Conservation (phyloP, 495 filamentous ascomycete species). For the Aspergillus affinis region DNA sequence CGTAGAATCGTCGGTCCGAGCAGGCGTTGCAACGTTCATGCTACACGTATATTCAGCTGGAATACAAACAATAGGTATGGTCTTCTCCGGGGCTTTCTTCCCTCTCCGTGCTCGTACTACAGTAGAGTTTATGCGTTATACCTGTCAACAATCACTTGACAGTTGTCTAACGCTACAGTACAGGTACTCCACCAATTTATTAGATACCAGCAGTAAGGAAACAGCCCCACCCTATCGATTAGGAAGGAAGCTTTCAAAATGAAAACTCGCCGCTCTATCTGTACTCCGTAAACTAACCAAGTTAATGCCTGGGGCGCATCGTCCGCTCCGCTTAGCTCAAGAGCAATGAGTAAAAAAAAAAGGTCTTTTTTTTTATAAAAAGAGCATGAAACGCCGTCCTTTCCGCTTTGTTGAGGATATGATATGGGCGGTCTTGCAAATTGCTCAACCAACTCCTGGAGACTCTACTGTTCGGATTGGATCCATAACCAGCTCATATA, state of each 20-base stretch:
- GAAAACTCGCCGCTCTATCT: too few species aligned
- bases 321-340: too few species aligned
- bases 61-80: not conserved
- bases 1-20: not conserved
- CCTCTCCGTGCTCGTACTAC: not conserved
- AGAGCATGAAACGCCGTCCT: conserved; percentile 1
- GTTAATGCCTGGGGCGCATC: not conserved
- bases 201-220: conserved; percentile 6
- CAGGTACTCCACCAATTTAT: conserved; percentile 3
- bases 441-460: too few species aligned
- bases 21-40: too few species aligned
- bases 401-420: not conserved
- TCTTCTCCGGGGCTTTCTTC: not conserved
- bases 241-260: not conserved
- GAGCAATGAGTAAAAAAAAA: not conserved
- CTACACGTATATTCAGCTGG: not conserved
- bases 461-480: too few species aligned
- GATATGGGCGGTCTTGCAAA: too few species aligned
- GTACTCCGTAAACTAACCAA: too few species aligned
- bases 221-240: not conserved
- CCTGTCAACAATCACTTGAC: conserved; percentile 10
- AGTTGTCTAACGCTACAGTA: conserved; percentile 8
- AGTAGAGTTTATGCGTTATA: not conserved
- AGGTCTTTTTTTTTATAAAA: too few species aligned
- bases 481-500: too few species aligned